Evolutionary conservation across 768 basidiomycete species (phyloP).

Genomic region (Tricholoma hemisulphureum): DNA sequence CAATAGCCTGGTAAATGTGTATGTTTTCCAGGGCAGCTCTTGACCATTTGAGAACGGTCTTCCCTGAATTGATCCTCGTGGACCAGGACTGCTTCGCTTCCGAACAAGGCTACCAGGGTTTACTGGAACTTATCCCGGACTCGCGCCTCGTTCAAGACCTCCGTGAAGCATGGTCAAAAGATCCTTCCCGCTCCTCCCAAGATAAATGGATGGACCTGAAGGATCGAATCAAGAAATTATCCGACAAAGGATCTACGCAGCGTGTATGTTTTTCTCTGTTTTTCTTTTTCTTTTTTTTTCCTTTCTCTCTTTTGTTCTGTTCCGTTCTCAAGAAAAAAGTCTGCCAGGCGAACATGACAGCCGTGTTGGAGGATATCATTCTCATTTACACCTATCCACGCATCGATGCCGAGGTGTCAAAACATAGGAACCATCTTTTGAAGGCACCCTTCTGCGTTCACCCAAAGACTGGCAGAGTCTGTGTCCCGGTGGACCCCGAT

Average conservation of each 20-base stretch:
- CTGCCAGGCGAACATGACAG: constrained; percentile 32
- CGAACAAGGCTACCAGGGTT: constrained; percentile 67
- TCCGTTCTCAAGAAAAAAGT: neutral
- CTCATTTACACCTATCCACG: constrained; percentile 95
- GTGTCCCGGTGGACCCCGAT: constrained; percentile 85
- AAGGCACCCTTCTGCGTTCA: constrained; percentile 98
- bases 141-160: constrained; percentile 45
- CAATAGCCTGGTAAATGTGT: neutral
- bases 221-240: constrained; percentile 29
- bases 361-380: constrained; percentile 81
- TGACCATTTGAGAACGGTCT: constrained; percentile 51
- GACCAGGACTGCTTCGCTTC: constrained; percentile 84
- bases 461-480: constrained; percentile 93
- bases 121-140: constrained; percentile 78
- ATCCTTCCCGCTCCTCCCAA: constrained; percentile 53
- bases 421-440: constrained; percentile 95
- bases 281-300: no score
- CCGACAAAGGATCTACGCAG: constrained; percentile 27
- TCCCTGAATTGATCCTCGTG: constrained; percentile 63
- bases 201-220: constrained; percentile 77
- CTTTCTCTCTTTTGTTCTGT: constrained; percentile 5
- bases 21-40: constrained; percentile 40
- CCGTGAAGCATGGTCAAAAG: constrained; percentile 55
- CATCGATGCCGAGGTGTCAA: constrained; percentile 95
- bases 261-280: constrained; percentile 40